A percentile compares a stretch with the other conserved stretches of the same genome.
These are phyloP conservation scores for Termitomyces sp. DNA, from an alignment of 768 basidiomycete genomes.

Conservation along the genomic window DNA sequence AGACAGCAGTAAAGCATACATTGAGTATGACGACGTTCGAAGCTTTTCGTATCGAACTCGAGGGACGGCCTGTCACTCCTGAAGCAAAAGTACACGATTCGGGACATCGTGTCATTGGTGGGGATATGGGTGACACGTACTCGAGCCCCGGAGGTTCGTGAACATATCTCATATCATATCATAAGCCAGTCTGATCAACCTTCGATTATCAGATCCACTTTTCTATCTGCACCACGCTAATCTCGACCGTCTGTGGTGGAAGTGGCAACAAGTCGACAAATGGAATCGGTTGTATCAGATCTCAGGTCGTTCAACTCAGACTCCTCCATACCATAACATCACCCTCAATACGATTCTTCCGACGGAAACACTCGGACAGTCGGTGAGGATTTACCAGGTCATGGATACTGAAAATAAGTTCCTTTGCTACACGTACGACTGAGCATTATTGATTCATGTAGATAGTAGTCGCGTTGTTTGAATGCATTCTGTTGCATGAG, in stretches of 20 bases:
- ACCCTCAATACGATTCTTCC: constrained; percentile 26
- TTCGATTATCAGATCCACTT: constrained; percentile 36
- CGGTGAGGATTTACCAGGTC: neutral
- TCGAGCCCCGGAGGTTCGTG: constrained; percentile 34
- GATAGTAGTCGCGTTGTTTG: neutral
- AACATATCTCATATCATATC: too few species aligned
- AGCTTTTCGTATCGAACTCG: constrained; percentile 29
- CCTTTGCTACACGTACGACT: constrained; percentile 4
- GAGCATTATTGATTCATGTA: neutral
- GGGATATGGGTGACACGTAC: constrained; percentile 27
- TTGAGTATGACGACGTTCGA: constrained; percentile 22
- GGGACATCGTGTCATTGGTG: constrained; percentile 31
- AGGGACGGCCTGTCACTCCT: constrained; percentile 26
- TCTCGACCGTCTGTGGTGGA: constrained; percentile 37
- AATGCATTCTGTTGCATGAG: too few species aligned
- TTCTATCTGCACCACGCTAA: constrained; percentile 37
- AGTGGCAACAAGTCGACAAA: constrained; percentile 26
- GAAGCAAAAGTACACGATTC: constrained; percentile 27
- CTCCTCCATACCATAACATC: constrained; percentile 24
- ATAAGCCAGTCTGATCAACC: too few species aligned
- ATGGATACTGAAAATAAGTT: constrained; percentile 2
- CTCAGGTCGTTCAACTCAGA: constrained; percentile 26
- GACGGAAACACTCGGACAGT: neutral
- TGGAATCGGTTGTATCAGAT: constrained; percentile 25
- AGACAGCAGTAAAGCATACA: constrained; percentile 15